Evolutionary conservation across 306 rosid species (phyloP).

Genomic region (Delonix regia): DNA sequence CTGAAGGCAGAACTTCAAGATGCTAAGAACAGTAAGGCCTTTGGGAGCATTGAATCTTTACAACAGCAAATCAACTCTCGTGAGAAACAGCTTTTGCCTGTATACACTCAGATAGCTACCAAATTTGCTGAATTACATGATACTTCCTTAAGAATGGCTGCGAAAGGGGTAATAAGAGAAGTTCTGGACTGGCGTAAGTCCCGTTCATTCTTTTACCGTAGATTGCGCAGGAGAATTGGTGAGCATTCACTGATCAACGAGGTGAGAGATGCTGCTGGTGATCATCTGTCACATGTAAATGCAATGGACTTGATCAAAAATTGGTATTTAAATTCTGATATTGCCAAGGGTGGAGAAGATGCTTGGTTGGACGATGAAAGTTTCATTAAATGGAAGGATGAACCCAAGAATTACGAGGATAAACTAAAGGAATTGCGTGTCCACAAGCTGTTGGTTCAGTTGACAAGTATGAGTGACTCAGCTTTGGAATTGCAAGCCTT

Average conservation of each 20-base stretch:
- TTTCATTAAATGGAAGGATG: conserved; percentile 88
- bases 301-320: conserved; percentile 65
- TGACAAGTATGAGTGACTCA: conserved; percentile 74
- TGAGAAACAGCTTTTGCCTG: conserved; percentile 87
- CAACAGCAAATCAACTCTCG: conserved; percentile 82
- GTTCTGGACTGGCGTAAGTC: conserved; percentile 85
- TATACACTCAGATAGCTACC: conserved; percentile 95
- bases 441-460: conserved; percentile 77
- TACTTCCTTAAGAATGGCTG: conserved; percentile 94
- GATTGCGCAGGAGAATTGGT: conserved; percentile 78
- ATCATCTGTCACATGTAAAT: conserved; percentile 66
- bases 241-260: conserved; percentile 77
- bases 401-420: conserved; percentile 62
- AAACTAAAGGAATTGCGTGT: conserved; percentile 83
- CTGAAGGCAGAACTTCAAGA: conserved; percentile 78
- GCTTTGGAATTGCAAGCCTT: conserved; percentile 78
- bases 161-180: conserved; percentile 85
- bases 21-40: conserved; percentile 57
- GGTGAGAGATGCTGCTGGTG: conserved; percentile 83
- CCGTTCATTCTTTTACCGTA: conserved; percentile 75
- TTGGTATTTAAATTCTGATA: conserved; percentile 73
- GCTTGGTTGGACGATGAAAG: conserved; percentile 80
- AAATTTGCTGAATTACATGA: conserved; percentile 94
- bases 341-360: conserved; percentile 53
- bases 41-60: conserved; percentile 56